Conservation (phyloP, 2,329 filamentous ascomycete genomes). For the Rhynchosporium secalis region DNA sequence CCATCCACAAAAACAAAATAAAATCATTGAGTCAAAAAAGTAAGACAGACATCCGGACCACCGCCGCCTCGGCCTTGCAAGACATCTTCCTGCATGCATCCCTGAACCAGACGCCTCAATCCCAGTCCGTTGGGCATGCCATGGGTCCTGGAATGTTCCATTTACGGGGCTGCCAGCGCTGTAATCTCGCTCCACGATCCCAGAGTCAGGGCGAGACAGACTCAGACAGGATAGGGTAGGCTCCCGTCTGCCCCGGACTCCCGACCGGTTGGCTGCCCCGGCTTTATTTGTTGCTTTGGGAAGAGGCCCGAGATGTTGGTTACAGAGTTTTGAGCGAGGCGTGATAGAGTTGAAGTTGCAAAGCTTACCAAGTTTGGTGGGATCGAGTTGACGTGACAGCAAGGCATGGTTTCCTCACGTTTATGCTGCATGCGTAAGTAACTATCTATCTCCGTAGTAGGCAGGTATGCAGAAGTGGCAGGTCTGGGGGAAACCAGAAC, state of each 20-base stretch:
- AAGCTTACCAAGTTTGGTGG: slow-evolving; percentile 14
- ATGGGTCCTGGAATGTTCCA: slow-evolving; percentile 3
- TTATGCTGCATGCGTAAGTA: background rate
- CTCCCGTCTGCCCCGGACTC: slow-evolving; percentile 12
- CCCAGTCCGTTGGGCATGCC: slow-evolving; percentile 7
- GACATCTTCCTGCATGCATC: slow-evolving; percentile 2
- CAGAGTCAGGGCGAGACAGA: background rate
- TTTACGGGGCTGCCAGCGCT: slow-evolving; percentile 8
- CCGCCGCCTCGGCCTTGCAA: slow-evolving; percentile 11
- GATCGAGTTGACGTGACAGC: slow-evolving; percentile 6
- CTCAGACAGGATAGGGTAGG: background rate
- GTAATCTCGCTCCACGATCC: slow-evolving; percentile 3
- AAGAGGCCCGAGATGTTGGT: slow-evolving; percentile 6
- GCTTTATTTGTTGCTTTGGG: slow-evolving; percentile 10
- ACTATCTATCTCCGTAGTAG: no score
- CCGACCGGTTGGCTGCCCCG: slow-evolving; percentile 9
- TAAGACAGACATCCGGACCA: slow-evolving; percentile 13
- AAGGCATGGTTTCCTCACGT: background rate
- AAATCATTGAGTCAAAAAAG: slow-evolving; percentile 5
- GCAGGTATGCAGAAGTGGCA: background rate
- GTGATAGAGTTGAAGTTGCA: slow-evolving; percentile 11
- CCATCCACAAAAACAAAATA: slow-evolving; percentile 13
- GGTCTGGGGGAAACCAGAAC: slow-evolving; percentile 2
- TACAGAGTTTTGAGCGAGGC: slow-evolving; percentile 3
- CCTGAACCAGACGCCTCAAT: slow-evolving; percentile 1